Conservation (phyloP, 1,139 yeast genomes). For the Wickerhamiella infanticola region DNA sequence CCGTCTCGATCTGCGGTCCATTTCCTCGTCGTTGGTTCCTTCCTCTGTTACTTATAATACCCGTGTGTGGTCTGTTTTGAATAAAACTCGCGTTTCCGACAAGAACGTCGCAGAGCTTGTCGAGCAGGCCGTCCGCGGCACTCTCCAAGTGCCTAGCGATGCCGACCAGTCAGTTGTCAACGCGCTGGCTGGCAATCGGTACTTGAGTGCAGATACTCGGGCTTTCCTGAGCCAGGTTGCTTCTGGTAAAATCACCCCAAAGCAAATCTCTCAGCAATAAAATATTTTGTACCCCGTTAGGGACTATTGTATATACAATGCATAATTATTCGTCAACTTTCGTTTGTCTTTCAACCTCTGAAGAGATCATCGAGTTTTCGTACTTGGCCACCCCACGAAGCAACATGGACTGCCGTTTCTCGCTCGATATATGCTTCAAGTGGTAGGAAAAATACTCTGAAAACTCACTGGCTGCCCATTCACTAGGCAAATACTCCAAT, state of each 20-base stretch:
- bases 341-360: not conserved
- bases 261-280: constrained; percentile 2
- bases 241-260: constrained; percentile 14
- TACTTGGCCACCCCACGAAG: not conserved
- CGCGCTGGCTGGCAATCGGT: constrained; percentile 16
- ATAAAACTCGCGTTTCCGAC: constrained; percentile 2
- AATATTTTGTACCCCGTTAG: no score
- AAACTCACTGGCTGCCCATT: constrained; percentile 2
- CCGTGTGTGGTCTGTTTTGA: constrained; percentile 15
- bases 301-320: no score
- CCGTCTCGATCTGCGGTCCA: constrained; percentile 6
- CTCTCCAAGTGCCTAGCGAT: constrained; percentile 9
- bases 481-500: constrained; percentile 1
- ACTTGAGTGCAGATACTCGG: constrained; percentile 15
- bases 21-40: constrained; percentile 11
- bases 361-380: not conserved
- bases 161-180: constrained; percentile 12
- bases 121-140: constrained; percentile 14
- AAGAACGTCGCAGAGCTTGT: constrained; percentile 10
- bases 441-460: not conserved
- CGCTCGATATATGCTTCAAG: constrained; percentile 1
- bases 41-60: constrained; percentile 16
- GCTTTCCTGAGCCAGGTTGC: constrained; percentile 17
- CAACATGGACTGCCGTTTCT: not conserved
- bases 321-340: no score